These are phyloP conservation scores for Colletotrichum echinochloae DNA, from an alignment of 2,329 filamentous ascomycete genomes.

Conservation along the genomic window DNA sequence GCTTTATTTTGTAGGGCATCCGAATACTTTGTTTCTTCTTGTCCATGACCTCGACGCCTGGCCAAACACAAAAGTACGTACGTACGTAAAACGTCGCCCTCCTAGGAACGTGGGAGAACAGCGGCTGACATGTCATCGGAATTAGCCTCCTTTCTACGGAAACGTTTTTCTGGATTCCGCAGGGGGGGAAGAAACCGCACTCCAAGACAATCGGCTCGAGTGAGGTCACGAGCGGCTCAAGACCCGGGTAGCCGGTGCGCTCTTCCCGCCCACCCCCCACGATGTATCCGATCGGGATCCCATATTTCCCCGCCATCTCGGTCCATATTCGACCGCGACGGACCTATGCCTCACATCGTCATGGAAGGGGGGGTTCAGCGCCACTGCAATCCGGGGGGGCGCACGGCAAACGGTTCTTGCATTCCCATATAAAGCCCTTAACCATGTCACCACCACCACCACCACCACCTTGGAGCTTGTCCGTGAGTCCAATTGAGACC, in stretches of 20 bases:
- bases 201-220: neutral
- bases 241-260: conserved; percentile 26
- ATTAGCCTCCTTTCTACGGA: neutral
- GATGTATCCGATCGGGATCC: neutral
- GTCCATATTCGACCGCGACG: conserved; percentile 29
- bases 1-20: neutral
- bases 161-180: neutral
- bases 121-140: neutral
- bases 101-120: neutral
- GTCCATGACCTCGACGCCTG: neutral
- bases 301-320: conserved; percentile 33
- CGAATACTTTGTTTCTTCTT: neutral
- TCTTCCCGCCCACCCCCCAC: neutral
- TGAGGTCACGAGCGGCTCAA: conserved; percentile 8
- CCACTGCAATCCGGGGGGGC: neutral
- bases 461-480: too few relatives aligned
- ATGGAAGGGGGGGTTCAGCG: conserved; percentile 30
- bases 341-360: neutral
- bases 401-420: neutral
- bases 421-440: conserved; percentile 8
- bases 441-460: neutral
- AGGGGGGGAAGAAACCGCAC: too few relatives aligned
- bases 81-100: neutral
- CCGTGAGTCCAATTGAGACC: neutral
- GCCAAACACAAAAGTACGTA: neutral